Evolutionary conservation across 805 yeast species (phyloP), one percentile per base, ranked within the genome.

Genomic region (Phaffomyces opuntiae): DNA sequence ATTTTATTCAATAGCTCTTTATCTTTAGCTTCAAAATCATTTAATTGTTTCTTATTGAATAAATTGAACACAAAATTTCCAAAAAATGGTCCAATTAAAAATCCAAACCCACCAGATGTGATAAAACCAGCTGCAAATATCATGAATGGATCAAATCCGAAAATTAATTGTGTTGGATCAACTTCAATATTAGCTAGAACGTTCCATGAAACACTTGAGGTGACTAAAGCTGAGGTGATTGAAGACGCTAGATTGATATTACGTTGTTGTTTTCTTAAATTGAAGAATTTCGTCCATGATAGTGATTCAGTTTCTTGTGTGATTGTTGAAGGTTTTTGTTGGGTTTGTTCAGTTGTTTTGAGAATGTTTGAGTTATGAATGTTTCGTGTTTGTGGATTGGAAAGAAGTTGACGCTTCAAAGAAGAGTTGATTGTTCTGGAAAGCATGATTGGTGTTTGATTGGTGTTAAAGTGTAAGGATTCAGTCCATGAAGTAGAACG

Each of bases 81-180:
- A 31, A 87, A 58, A 4, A 78, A 60, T 39, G 98, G 98, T 2
- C 98, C 98, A 40, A 80, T 69, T 54, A 89, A 66, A 59, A 80
- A 88, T 3, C 97, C 97, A 33, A 83, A 62, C 39, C 79, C 80
- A 25, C 91, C 91, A 13, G 86, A 81, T 13, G 81, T 70, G 45
- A 84, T 64, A 38, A 89, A 77, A 1, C 83, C 89, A 38, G 84
- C 87, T 35, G 85, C 81, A 59, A 83, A 74, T 36, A 87, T 87
- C 63, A 86, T 78, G 54, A 87, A 71, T n/a, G 96, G 88, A 60
- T 93, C 98, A 49, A 91, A 73, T 2, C 98, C 99, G 65, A 85
- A 76, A 42, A 91, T 75, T 49, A 80, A 76, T 62, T 87, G 87
- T 38, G 95, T 88, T 34, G 91, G 85, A 62, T 91, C 97, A 49